Base-by-base conservation (phyloP, 306 rosid genomes). In the Quercus bicolor region DNA sequence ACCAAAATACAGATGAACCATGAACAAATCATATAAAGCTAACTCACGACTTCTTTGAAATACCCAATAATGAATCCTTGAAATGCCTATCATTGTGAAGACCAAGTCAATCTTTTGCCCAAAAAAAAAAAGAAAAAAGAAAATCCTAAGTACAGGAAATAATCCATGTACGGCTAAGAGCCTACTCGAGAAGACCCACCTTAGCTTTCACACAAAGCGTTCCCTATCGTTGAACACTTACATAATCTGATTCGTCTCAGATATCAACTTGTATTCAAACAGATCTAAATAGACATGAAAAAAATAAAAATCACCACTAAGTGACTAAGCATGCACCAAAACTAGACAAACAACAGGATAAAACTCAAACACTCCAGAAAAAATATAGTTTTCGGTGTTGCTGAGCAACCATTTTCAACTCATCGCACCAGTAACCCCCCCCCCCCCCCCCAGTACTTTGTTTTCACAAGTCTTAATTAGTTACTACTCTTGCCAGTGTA, bases 401-500 rank as follows among this genome's bases (percentile, higher is more conserved):
- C 33, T 13, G 5, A 59, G 66, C 18, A 59, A 59, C 66, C 33
- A 11, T 59, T 23, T 59, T 59, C 13, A 11, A 21, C 28, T 23
- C 24, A 3, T 59, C 11, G 5, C 28, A n/a, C 3, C 7, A 57
- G 29, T 11, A 13, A n/a, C n/a, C n/a, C n/a, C n/a, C n/a, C n/a
- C n/a, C n/a, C n/a, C n/a, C 2, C 45, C 14, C 26, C 12, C 16
- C 5, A 21, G 12, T 60, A 23, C 26, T 11, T 12, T 21, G 71
- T 24, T 68, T 71, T 60, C 70, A 51, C 37, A 33, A 54, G 18
- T 45, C 77, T 5, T 45, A 16, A 56, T 65, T 75, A 56, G 57
- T 65, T 75, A 56, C 60, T 75, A 48, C 60, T 73, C 65, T 70
- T 68, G 70, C 51, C 69, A 53, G 48, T 31, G 21, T 60, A 62